phyloP scores from a whole-genome alignment of 1,139 yeast species.

The Kurtzmaniella quercitrusa region DNA sequence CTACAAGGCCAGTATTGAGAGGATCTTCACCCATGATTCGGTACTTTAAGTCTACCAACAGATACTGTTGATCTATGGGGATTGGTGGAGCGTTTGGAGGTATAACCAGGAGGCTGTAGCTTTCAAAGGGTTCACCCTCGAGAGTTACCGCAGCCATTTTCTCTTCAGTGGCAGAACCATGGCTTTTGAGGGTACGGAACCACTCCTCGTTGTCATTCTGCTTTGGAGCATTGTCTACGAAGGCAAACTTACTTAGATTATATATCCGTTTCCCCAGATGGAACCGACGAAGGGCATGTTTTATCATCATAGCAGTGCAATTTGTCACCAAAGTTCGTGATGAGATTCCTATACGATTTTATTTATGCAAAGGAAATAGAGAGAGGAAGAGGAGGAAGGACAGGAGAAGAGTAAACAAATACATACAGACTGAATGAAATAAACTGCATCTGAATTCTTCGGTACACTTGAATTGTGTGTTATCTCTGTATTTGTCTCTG shows the following conservation, averaged over 20 bases:
- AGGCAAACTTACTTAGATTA: background rate
- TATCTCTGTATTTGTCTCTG: too few species aligned
- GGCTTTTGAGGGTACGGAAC: conserved; percentile 2
- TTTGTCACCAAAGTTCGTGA: too few species aligned
- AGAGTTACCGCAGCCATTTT: background rate
- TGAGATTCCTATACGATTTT: too few species aligned
- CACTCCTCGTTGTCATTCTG: conserved; percentile 7
- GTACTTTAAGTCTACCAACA: conserved; percentile 11
- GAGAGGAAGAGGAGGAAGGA: too few species aligned
- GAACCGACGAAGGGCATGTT: background rate
- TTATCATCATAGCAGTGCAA: background rate
- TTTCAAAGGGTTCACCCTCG: background rate
- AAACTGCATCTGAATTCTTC: too few species aligned
- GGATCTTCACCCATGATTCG: conserved; percentile 17
- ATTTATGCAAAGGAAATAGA: background rate
- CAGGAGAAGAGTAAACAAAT: too few species aligned
- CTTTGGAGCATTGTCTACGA: conserved; percentile 5
- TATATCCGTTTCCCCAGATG: background rate
- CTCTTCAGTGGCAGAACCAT: background rate
- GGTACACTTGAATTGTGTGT: too few species aligned
- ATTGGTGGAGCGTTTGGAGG: background rate
- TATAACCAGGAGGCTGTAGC: background rate
- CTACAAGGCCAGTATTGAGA: conserved; percentile 16
- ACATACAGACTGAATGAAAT: too few species aligned
- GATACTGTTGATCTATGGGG: background rate